Percentiles rank a stretch among this genome's conserved stretches.
Conservation (phyloP, 306 rosid species). For the Casuarina cunninghamiana region DNA sequence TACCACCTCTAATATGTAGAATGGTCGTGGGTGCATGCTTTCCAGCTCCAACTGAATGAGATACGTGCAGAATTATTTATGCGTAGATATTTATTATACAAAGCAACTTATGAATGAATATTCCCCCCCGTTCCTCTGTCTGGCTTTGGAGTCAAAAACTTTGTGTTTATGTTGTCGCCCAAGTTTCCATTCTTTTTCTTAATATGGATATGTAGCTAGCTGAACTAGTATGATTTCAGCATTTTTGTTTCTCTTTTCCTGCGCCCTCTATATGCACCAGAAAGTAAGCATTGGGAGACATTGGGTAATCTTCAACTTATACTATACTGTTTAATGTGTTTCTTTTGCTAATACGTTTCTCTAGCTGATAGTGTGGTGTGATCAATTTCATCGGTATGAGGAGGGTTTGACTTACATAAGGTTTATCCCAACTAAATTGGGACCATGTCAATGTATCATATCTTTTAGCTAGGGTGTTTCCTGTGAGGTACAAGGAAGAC, state of each 20-base stretch:
- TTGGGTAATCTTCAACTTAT: neutral
- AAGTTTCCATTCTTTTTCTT: neutral
- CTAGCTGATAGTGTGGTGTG: neutral
- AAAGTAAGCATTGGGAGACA: neutral
- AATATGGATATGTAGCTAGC: neutral
- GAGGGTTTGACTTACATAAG: neutral
- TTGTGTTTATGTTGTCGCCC: neutral
- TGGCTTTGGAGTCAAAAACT: neutral
- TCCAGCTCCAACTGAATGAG: neutral
- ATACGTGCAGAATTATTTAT: neutral
- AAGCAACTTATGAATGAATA: neutral
- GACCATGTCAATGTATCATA: neutral
- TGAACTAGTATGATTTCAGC: neutral
- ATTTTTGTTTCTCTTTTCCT: neutral
- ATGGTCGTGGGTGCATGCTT: constrained; percentile 1
- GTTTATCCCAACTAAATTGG: neutral
- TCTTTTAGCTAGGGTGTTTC: neutral
- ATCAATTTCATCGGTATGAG: neutral
- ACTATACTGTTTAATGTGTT: neutral
- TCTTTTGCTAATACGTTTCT: neutral
- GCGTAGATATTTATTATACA: neutral
- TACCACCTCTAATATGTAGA: neutral
- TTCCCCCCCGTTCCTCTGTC: neutral
- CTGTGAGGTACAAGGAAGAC: neutral
- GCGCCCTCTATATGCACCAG: neutral